Evolutionary conservation across 2,329 filamentous ascomycete genomes (phyloP).

Genomic region (Arthrocladium fulminans): DNA sequence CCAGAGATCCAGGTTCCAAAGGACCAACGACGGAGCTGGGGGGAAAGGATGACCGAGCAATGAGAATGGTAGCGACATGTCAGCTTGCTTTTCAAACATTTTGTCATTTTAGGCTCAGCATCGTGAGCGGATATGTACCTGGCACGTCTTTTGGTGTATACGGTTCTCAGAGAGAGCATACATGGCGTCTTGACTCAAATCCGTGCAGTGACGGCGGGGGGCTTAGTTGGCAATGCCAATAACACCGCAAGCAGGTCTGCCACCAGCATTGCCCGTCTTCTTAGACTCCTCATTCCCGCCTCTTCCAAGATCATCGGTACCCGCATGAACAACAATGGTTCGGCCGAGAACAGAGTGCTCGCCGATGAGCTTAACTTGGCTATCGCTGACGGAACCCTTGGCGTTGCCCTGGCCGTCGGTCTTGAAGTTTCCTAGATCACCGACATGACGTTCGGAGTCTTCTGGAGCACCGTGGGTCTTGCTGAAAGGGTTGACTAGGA

Average conservation of each 20-base stretch:
- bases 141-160: not conserved
- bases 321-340: conserved; percentile 87
- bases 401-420: conserved; percentile 88
- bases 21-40: not conserved
- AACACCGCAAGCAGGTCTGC: conserved; percentile 90
- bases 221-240: conserved; percentile 62
- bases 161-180: too few relatives aligned
- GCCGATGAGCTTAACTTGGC: conserved; percentile 88
- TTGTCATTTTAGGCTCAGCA: not conserved
- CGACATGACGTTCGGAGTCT: conserved; percentile 83
- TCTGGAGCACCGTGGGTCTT: conserved; percentile 84
- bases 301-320: conserved; percentile 94
- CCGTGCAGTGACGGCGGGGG: too few relatives aligned
- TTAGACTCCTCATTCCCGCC: conserved; percentile 88
- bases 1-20: too few relatives aligned
- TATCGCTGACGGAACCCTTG: conserved; percentile 71
- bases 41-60: not conserved
- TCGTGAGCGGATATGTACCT: not conserved
- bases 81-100: not conserved
- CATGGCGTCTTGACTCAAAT: too few relatives aligned
- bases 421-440: conserved; percentile 94
- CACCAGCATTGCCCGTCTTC: conserved; percentile 95
- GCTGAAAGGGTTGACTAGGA: conserved; percentile 80
- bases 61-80: not conserved
- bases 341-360: conserved; percentile 91